A percentile compares a stretch with the other conserved stretches of the same genome.
Conservation (phyloP, 1,284 basidiomycete genomes). For the Afroboletus lepidellus region DNA sequence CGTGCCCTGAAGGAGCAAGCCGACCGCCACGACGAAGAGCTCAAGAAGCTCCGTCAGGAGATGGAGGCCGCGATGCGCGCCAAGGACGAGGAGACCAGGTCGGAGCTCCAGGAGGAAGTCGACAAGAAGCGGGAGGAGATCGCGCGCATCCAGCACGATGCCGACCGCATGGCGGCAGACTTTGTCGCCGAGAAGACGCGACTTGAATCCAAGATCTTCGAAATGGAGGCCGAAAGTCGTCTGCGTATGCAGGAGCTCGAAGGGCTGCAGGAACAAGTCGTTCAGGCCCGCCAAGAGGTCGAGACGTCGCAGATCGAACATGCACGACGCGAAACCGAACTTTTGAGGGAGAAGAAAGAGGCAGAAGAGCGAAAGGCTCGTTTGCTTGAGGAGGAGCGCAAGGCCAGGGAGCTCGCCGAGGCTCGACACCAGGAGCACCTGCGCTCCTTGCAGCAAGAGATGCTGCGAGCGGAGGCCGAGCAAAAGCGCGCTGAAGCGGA, state of each 20-base stretch:
- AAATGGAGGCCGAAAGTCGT: slow-evolving; percentile 31
- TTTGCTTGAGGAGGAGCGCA: slow-evolving; percentile 33
- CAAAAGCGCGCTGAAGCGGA: slow-evolving; percentile 23
- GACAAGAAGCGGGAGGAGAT: slow-evolving; percentile 36
- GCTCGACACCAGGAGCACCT: slow-evolving; percentile 32
- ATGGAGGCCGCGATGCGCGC: slow-evolving; percentile 37
- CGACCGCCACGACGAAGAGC: slow-evolving; percentile 36
- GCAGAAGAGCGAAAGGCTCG: slow-evolving; percentile 29
- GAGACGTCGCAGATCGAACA: slow-evolving; percentile 32
- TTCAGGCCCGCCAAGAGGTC: slow-evolving; percentile 28
- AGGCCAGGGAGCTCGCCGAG: slow-evolving; percentile 28
- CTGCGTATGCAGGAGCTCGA: slow-evolving; percentile 19
- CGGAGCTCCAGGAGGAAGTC: slow-evolving; percentile 39
- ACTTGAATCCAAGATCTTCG: slow-evolving; percentile 30
- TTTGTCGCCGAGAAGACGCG: slow-evolving; percentile 35
- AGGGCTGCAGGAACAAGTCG: slow-evolving; percentile 31
- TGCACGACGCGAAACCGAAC: slow-evolving; percentile 27
- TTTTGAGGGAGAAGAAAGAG: slow-evolving; percentile 23
- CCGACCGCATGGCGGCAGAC: slow-evolving; percentile 33
- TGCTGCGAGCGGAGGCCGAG: slow-evolving; percentile 28
- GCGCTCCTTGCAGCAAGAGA: slow-evolving; percentile 27
- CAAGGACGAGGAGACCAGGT: slow-evolving; percentile 40
- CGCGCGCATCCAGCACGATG: slow-evolving; percentile 28
- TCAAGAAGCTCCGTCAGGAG: slow-evolving; percentile 37
- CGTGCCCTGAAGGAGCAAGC: slow-evolving; percentile 38